Evolutionary conservation across 2,329 filamentous ascomycete species (phyloP).

Genomic region (Verticillium dahliae): DNA sequence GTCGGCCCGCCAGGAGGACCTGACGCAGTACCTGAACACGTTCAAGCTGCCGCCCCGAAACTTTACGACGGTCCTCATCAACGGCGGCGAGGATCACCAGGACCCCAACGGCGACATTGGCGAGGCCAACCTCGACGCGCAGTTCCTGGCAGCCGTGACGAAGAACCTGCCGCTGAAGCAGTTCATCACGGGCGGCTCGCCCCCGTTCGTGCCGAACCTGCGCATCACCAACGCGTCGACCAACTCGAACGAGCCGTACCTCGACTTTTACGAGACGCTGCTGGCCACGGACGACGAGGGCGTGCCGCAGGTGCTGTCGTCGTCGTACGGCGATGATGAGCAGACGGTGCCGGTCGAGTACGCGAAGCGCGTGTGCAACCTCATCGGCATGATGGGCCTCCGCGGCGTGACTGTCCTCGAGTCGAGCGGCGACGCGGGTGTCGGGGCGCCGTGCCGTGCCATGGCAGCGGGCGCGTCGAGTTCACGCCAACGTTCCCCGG

Average conservation of each 20-base stretch:
- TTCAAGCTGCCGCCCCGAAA: constrained; percentile 36
- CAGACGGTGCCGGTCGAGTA: constrained; percentile 54
- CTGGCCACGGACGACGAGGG: constrained; percentile 40
- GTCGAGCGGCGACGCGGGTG: constrained; percentile 51
- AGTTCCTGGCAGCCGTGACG: constrained; percentile 54
- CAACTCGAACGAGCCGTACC: constrained; percentile 61
- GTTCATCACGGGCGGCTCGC: constrained; percentile 16
- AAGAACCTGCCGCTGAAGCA: constrained; percentile 16
- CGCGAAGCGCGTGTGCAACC: constrained; percentile 49
- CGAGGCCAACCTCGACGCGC: constrained; percentile 59
- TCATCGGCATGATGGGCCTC: constrained; percentile 57
- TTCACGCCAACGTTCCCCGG: constrained; percentile 17
- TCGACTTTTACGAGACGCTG: constrained; percentile 56
- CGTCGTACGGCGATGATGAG: constrained; percentile 64
- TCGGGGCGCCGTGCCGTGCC: constrained; percentile 44
- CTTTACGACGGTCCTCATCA: constrained; percentile 32
- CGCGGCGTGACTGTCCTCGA: constrained; percentile 58
- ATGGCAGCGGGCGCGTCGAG: constrained; percentile 28
- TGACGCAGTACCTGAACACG: constrained; percentile 25
- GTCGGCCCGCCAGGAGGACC: constrained; percentile 38
- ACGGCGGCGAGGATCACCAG: constrained; percentile 32
- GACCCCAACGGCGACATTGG: constrained; percentile 23
- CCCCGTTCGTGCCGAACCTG: constrained; percentile 23
- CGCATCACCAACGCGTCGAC: constrained; percentile 16
- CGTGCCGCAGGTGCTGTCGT: constrained; percentile 54